Percentiles rank a stretch among this genome's conserved stretches.
phyloP scores from a whole-genome alignment of 441 rosid genomes.

The Brassica balearica region DNA sequence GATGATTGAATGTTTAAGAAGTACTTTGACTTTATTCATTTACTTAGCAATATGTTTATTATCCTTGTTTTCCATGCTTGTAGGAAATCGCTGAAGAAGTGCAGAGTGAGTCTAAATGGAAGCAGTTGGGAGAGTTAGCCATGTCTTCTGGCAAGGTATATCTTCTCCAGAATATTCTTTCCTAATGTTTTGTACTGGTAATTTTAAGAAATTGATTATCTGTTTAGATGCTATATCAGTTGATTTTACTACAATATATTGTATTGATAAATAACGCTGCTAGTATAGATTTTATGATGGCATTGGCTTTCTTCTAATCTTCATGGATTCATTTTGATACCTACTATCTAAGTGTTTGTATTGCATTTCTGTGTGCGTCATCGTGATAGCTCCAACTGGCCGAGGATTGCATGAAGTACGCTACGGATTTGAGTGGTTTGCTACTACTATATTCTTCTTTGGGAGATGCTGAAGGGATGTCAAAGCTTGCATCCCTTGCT shows the following conservation, averaged over 20 bases:
- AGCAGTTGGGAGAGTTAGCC: slow-evolving; percentile 95
- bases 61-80: slow-evolving; percentile 28
- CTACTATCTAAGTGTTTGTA: slow-evolving; percentile 6
- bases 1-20: neutral
- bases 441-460: slow-evolving; percentile 89
- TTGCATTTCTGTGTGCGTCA: slow-evolving; percentile 28
- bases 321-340: slow-evolving; percentile 12
- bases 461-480: slow-evolving; percentile 94
- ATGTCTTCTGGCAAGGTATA: slow-evolving; percentile 95
- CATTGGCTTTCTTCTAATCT: slow-evolving; percentile 19
- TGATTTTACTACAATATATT: neutral
- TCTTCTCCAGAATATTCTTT: neutral
- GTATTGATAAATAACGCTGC: neutral
- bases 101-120: slow-evolving; percentile 95
- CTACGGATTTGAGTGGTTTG: slow-evolving; percentile 92
- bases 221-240: neutral
- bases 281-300: slow-evolving; percentile 1
- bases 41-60: slow-evolving; percentile 1
- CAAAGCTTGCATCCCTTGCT: slow-evolving; percentile 81
- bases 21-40: neutral
- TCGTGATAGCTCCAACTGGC: slow-evolving; percentile 76
- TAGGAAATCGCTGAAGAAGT: slow-evolving; percentile 89
- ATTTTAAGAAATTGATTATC: too few relatives aligned
- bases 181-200: neutral
- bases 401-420: slow-evolving; percentile 91